Base-by-base conservation (phyloP, 306 rosid genomes). In the Acacia confusa region DNA sequence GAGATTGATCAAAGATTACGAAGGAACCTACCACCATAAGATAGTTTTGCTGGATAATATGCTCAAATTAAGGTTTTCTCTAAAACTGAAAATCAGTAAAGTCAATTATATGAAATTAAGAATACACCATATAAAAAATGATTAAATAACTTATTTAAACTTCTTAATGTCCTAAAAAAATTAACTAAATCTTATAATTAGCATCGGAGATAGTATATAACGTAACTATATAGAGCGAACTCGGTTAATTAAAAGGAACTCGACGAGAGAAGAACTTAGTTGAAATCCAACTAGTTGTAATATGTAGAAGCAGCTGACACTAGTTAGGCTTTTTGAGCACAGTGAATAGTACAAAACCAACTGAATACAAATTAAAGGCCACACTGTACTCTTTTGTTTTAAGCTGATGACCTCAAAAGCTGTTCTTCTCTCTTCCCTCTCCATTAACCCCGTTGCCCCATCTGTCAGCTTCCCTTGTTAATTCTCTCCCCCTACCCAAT, bases 381-480 rank as follows among this genome's bases (percentile, higher is more conserved):
- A 44, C 50, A 11, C n/a, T n/a, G n/a, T n/a, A n/a, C 50, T 44
- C 40, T 36, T 32, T 32, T 36, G 40, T 36, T 36, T 36, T 36
- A 36, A 36, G 52, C 52, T 47, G 52, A 47, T 14, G 90, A 90
- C 77, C 88, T 88, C 89, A 88, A 94, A 90, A 88, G 94, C 90
- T 94, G 97, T 80, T 50, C 70, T 66, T 82, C 73, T 84, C 83
- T 87, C 82, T 48, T 19, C 16, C 55, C n/a, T 20, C 22, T 65
- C 76, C 81, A 87, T 71, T 85, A 85, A 82, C 38, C 69, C 86
- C 85, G 50, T 77, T 85, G 79, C 83, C 92, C 88, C 90, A 89
- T 92, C 78, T 90, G 97, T 94, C 96, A 88, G 82, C 88, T 86
- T 0, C 1, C 30, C 36, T 61, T 84, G 84, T 89, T 57, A 82